Base-by-base conservation (phyloP, 768 basidiomycete genomes). In the Phaeotremella skinneri region DNA sequence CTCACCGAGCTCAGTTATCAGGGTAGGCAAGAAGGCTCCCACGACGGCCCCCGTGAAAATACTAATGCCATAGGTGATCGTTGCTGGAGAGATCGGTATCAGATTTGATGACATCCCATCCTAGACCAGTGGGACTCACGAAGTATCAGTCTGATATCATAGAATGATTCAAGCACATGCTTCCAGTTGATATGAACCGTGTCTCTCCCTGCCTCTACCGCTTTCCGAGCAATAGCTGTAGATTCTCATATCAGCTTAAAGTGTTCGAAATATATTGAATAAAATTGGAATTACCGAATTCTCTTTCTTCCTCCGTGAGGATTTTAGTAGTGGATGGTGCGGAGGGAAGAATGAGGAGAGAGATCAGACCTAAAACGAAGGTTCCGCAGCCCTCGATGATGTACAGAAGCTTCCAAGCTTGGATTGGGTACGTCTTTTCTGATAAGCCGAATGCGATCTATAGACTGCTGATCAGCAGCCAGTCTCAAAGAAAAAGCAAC, bases 371-470 rank as follows among this genome's bases (percentile, higher is more conserved):
- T 53, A 82, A 79, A 17, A 59, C 26, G 29, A 60, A 14, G 0
- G 59, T 31, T 17, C 52, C 25, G 6, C 47, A 48, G 74, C 81
- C 82, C 78, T 83, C 82, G 48, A 83, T 81, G 80, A 82, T 80
- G 63, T 82, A 83, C 25, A 83, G 64, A 58, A 79, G 82, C 64
- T 82, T 81, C 83, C 83, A 83, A 2, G 79, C 74, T 64, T 81
- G 77, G 61, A 82, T 79, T 2, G 78, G 43, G 23, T 45, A 45
- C 6, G 43, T 45, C 43, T 23, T 23, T 6, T 6, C 6, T 7
- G 43, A 7, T 6, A 45, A 23, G 23, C 43, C 43, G 20, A 9
- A 45, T 7, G 43, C 11, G 43, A 45, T 45, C 43, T 45, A 9
- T 11, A 13, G 43, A 20, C 21, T 11, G 43, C 43, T 45, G 13